Conservation (phyloP, 2,329 filamentous ascomycete genomes). For the Aureobasidium melanogenum region DNA sequence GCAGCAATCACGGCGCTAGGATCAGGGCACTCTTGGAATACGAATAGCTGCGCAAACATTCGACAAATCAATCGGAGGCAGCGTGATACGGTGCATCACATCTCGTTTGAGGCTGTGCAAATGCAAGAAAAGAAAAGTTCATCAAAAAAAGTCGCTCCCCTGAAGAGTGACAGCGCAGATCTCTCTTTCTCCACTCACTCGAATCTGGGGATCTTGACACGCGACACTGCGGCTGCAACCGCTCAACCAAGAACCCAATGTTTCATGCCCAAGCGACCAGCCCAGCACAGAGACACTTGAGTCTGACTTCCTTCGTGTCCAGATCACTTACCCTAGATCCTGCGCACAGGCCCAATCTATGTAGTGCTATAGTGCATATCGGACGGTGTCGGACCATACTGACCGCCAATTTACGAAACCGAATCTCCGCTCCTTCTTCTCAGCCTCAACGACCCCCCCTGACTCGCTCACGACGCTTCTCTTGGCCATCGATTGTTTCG, state of each 20-base stretch:
- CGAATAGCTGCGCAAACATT: not conserved
- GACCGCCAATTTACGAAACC: not conserved
- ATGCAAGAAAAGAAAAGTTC: conserved; percentile 5
- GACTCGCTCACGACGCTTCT: not conserved
- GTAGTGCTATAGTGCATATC: not conserved
- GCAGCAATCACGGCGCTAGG: not conserved
- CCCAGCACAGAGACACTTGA: not conserved
- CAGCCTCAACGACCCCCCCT: not conserved
- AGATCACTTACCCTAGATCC: not conserved
- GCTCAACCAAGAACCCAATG: not conserved
- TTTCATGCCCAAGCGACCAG: not conserved
- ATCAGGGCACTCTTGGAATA: not conserved
- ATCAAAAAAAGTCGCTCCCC: not conserved
- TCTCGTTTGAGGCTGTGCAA: conserved; percentile 8
- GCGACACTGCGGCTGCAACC: not conserved
- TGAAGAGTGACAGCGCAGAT: not conserved
- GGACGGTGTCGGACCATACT: not conserved
- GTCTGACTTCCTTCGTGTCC: not conserved
- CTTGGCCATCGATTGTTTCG: not conserved
- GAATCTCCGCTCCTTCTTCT: not conserved
- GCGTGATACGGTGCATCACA: not conserved
- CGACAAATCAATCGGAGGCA: not conserved
- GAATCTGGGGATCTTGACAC: not conserved
- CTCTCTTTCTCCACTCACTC: not conserved
- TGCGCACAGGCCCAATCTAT: not conserved